Base-by-base conservation (phyloP, 306 rosid genomes). In the Lotus japonicus region DNA sequence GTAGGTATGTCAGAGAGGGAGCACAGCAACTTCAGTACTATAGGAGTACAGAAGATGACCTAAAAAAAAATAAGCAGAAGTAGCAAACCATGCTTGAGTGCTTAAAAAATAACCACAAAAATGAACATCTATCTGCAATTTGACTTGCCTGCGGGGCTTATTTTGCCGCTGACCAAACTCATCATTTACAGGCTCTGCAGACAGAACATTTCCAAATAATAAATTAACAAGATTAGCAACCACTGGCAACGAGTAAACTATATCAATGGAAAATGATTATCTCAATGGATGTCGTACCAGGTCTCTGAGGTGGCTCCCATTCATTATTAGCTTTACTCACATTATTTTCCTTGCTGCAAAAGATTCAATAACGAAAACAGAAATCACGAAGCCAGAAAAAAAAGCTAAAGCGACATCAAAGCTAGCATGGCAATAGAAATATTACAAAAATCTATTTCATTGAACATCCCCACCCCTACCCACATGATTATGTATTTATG, bases 91-190 rank as follows among this genome's bases (percentile, higher is more conserved):
- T 31, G 36, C 36, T 69, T 39, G 48, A 11, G 35, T 48, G 38
- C 28, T 44, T 42, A 79, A 36, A 9, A 51, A 51, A 28, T n/a
- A 35, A 18, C n/a, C 15, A 60, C 11, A 9, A 49, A 9, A 54
- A 50, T 12, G 14, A 35, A 5, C 18, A 49, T 13, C 5, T 6
- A 11, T 66, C 10, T 52, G 44, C 35, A 46, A 64, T 70, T 41
- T 11, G 57, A 81, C 86, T 88, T 78, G 73, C 96, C 96, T 88
- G 68, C 97, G 94, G 56, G 97, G 94, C 81, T 91, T 91, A 74
- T 86, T 91, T 38, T 88, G 96, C 66, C 97, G 82, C 85, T 84
- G 94, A 72, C 91, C 94, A 77, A 84, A 84, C 68, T 91, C 96
- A 74, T 91, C 92, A 1, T 50, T 84, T 59, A 64, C 96, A 71